Conservation (phyloP, 2,329 filamentous ascomycete genomes). For the Emergomyces pasteurianus region DNA sequence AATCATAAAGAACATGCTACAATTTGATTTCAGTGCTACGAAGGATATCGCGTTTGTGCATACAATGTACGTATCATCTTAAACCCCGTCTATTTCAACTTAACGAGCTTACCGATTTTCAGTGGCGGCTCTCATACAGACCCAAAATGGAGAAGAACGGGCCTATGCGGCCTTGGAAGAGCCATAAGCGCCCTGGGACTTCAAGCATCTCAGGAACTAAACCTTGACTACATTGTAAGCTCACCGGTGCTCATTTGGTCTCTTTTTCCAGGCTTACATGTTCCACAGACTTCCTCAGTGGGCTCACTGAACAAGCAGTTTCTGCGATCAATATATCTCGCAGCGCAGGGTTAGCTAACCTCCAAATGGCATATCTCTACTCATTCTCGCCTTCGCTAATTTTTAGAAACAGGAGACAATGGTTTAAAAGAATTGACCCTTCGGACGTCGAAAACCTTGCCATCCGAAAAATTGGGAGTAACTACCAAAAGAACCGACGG, state of each 20-base stretch:
- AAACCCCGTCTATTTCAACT: not conserved
- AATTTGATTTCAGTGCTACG: conserved; percentile 74
- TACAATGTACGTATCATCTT: conserved; percentile 50
- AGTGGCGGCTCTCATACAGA: conserved; percentile 47
- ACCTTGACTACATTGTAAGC: conserved; percentile 62
- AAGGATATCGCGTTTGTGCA: conserved; percentile 67
- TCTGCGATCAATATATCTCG: conserved; percentile 47
- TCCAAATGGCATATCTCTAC: not conserved
- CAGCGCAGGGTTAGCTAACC: conserved; percentile 39
- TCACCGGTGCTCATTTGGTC: not conserved
- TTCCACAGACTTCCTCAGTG: conserved; percentile 59
- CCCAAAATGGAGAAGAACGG: conserved; percentile 43
- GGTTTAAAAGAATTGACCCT: conserved; percentile 31
- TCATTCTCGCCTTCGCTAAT: conserved; percentile 6
- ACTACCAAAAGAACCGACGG: conserved; percentile 21
- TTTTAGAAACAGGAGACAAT: conserved; percentile 30
- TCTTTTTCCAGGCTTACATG: conserved; percentile 7
- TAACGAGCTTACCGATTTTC: not conserved
- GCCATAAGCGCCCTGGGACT: conserved; percentile 55
- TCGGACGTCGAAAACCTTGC: conserved; percentile 16
- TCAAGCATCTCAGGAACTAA: conserved; percentile 41
- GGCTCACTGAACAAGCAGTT: conserved; percentile 62
- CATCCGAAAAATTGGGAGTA: conserved; percentile 22
- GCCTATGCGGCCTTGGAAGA: conserved; percentile 61
- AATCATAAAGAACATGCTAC: conserved; percentile 55